A percentile compares a stretch with the other conserved stretches of the same genome.
These are phyloP conservation scores for Globisporangium irregulare DNA, from an alignment of 352 stramenopile genomes.

Conservation along the genomic window DNA sequence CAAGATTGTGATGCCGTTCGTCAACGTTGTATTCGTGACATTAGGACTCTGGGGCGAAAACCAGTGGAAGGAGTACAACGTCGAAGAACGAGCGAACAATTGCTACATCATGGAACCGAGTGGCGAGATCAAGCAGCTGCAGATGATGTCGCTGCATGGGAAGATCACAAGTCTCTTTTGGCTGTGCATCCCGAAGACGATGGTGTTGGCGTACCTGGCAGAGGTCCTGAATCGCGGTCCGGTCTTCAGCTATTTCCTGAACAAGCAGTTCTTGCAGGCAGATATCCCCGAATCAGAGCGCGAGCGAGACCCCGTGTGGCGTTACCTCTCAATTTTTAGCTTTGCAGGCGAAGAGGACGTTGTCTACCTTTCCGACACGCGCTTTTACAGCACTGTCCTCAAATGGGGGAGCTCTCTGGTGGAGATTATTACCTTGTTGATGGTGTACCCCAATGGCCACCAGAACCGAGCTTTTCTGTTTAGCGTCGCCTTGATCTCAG, in stretches of 20 bases:
- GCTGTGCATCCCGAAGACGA: conserved; percentile 49
- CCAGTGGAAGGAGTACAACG: conserved; percentile 53
- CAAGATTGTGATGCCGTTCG: conserved; percentile 55
- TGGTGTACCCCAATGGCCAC: conserved; percentile 22
- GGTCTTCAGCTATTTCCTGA: conserved; percentile 60
- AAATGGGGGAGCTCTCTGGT: conserved; percentile 52
- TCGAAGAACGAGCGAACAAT: conserved; percentile 54
- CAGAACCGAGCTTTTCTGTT: conserved; percentile 25
- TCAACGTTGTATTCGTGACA: conserved; percentile 45
- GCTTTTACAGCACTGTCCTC: conserved; percentile 42
- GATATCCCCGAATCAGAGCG: conserved; percentile 56
- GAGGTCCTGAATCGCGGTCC: conserved; percentile 56
- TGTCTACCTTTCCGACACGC: conserved; percentile 46
- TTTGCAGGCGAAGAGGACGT: conserved; percentile 47
- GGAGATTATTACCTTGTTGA: conserved; percentile 41
- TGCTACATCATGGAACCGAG: conserved; percentile 59
- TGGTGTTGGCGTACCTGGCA: conserved; percentile 45
- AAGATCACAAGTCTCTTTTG: conserved; percentile 66
- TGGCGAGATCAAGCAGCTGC: conserved; percentile 55
- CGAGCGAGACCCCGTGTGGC: conserved; percentile 48
- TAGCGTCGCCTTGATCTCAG: conserved; percentile 34
- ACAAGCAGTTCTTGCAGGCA: conserved; percentile 54
- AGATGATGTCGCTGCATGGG: conserved; percentile 67
- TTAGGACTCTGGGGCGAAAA: conserved; percentile 43
- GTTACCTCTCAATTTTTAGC: conserved; percentile 28